Percentiles rank a stretch among this genome's conserved stretches.
Evolutionary conservation across 306 rosid species (phyloP).

Genomic region (Quercus gilva): DNA sequence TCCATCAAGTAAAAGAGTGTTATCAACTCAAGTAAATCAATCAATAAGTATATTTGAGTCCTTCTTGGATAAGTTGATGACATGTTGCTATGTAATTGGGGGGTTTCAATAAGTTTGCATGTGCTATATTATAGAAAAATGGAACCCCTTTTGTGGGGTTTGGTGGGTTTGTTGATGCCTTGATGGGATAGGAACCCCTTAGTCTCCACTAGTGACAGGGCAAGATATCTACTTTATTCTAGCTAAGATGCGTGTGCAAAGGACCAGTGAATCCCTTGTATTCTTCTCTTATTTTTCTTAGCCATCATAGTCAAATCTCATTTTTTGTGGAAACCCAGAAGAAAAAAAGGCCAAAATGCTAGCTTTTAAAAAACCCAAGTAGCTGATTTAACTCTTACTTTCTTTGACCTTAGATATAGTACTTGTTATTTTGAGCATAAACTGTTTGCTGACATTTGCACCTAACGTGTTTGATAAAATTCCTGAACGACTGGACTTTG

Average conservation of each 20-base stretch:
- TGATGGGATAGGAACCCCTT: background rate
- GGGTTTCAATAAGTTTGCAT: background rate
- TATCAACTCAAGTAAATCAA: no score
- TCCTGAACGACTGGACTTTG: conserved; percentile 9
- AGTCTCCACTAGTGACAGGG: background rate
- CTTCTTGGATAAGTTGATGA: background rate
- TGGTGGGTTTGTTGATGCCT: background rate
- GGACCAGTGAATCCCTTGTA: background rate
- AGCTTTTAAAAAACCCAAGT: no score
- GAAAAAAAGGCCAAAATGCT: no score
- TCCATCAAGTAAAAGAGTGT: no score
- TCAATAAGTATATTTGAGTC: background rate
- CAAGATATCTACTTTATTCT: background rate
- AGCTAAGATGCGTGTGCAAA: background rate
- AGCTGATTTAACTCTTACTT: no score
- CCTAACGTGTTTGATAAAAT: conserved; percentile 43
- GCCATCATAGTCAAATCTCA: no score
- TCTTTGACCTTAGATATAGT: no score
- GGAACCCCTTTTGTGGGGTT: background rate
- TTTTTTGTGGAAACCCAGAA: no score
- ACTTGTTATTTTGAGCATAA: no score
- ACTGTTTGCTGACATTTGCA: background rate
- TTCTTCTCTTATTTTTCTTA: no score
- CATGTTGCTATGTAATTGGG: background rate
- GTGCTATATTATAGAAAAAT: background rate